Evolutionary conservation across 345 rosid genomes (phyloP).

Genomic region (Microthlaspi erraticum): DNA sequence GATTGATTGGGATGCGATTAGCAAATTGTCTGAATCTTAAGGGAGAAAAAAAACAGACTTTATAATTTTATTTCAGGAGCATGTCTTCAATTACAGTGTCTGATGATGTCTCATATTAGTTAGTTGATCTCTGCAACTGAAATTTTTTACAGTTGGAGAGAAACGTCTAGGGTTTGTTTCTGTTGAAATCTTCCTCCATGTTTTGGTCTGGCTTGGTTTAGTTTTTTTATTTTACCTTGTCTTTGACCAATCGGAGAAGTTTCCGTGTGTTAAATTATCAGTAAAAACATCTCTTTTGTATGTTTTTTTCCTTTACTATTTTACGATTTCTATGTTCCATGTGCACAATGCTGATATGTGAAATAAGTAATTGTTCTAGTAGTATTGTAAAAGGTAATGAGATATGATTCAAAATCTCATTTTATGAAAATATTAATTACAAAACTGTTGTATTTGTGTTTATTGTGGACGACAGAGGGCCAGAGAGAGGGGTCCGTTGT

Average conservation of each 20-base stretch:
- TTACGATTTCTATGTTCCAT: not conserved
- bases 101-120: constrained; percentile 32
- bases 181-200: constrained; percentile 31
- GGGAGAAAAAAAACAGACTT: not conserved
- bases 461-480: constrained; percentile 10
- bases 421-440: not conserved
- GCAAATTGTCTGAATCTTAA: constrained; percentile 51
- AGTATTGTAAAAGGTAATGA: not conserved
- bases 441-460: not conserved
- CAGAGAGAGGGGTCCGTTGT: constrained; percentile 13
- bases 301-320: not conserved
- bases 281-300: too few species aligned
- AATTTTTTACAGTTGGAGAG: constrained; percentile 64
- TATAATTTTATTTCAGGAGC: not conserved
- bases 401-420: not conserved
- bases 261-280: constrained; percentile 35
- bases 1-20: constrained; percentile 87
- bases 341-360: constrained; percentile 23
- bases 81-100: constrained; percentile 23
- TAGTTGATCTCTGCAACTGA: constrained; percentile 55
- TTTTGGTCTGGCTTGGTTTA: constrained; percentile 47
- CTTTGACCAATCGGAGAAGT: constrained; percentile 36
- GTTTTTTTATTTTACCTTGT: constrained; percentile 21
- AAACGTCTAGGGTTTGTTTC: constrained; percentile 32
- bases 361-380: not conserved